Evolutionary conservation across 2,329 filamentous ascomycete genomes (phyloP).

Genomic region (Lachnellula hyalina): DNA sequence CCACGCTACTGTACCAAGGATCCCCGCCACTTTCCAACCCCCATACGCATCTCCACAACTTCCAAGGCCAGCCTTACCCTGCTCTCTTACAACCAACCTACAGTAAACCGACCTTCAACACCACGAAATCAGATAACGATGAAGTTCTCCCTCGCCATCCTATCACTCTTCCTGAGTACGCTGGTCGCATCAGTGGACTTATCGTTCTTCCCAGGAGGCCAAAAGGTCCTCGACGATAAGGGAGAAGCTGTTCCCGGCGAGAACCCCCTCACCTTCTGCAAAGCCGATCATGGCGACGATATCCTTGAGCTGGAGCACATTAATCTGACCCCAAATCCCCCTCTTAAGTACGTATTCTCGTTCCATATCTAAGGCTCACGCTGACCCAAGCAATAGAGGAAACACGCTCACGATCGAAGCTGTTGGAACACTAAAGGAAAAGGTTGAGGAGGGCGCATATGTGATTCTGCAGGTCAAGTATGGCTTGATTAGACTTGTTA

Average conservation of each 20-base stretch:
- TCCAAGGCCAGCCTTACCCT: not conserved
- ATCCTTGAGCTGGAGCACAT: slow-evolving; percentile 73
- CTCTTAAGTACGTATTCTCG: slow-evolving; percentile 62
- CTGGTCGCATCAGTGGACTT: slow-evolving; percentile 37
- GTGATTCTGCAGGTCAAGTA: slow-evolving; percentile 87
- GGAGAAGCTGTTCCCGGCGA: slow-evolving; percentile 53
- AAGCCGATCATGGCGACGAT: slow-evolving; percentile 58
- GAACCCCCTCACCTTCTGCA: slow-evolving; percentile 79
- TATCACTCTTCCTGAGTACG: slow-evolving; percentile 25
- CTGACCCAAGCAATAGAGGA: slow-evolving; percentile 52
- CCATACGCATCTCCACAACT: not conserved
- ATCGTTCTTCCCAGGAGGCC: slow-evolving; percentile 42
- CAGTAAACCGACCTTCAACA: slow-evolving; percentile 4
- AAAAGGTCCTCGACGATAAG: slow-evolving; percentile 43
- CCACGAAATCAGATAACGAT: slow-evolving; percentile 17
- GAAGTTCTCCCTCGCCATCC: slow-evolving; percentile 28
- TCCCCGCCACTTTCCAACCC: not conserved
- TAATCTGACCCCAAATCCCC: slow-evolving; percentile 80
- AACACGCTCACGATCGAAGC: slow-evolving; percentile 73
- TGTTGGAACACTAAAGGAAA: slow-evolving; percentile 65
- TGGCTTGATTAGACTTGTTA: slow-evolving; percentile 84
- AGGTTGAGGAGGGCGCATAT: slow-evolving; percentile 72
- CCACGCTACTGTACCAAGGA: not conserved
- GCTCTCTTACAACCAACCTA: slow-evolving; percentile 4
- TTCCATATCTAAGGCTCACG: not conserved